phyloP scores from a whole-genome alignment of 2,329 filamentous ascomycete species.

The Alternaria viburni region DNA sequence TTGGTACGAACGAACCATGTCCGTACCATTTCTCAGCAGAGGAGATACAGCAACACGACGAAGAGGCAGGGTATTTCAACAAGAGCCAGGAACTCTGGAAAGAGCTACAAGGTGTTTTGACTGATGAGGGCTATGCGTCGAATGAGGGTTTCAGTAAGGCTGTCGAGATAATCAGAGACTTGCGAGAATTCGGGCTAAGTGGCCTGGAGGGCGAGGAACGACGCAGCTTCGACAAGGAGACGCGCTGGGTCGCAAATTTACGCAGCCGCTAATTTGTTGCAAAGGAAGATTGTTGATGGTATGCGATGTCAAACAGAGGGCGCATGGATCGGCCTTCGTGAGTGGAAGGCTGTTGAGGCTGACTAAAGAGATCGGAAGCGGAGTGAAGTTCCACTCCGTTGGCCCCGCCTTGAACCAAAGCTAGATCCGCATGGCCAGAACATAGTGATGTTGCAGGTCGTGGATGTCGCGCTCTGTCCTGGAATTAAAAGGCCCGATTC shows the following conservation, averaged over 20 bases:
- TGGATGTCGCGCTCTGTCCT: neutral
- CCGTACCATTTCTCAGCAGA: constrained; percentile 35
- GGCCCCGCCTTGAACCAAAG: neutral
- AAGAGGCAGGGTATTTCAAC: constrained; percentile 30
- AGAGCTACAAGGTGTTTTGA: constrained; percentile 25
- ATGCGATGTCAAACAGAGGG: neutral
- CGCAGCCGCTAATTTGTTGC: neutral
- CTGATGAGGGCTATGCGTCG: constrained; percentile 32
- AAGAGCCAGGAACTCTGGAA: constrained; percentile 35
- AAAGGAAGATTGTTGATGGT: neutral
- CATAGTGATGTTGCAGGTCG: neutral
- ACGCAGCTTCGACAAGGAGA: constrained; percentile 21
- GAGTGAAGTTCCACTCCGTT: neutral
- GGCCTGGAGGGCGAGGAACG: constrained; percentile 15
- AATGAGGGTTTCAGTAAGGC: constrained; percentile 26
- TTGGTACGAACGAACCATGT: constrained; percentile 27
- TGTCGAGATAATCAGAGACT: constrained; percentile 20
- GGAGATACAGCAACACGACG: constrained; percentile 27
- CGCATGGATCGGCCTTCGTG: neutral
- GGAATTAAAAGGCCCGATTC: neutral
- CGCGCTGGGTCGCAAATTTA: constrained; percentile 15
- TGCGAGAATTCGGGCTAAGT: constrained; percentile 20
- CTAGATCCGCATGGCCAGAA: neutral
- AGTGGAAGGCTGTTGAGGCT: neutral
- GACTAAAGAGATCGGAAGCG: neutral